Evolutionary conservation across 2,329 filamentous ascomycete genomes (phyloP).

Genomic region (Talaromyces sp.): DNA sequence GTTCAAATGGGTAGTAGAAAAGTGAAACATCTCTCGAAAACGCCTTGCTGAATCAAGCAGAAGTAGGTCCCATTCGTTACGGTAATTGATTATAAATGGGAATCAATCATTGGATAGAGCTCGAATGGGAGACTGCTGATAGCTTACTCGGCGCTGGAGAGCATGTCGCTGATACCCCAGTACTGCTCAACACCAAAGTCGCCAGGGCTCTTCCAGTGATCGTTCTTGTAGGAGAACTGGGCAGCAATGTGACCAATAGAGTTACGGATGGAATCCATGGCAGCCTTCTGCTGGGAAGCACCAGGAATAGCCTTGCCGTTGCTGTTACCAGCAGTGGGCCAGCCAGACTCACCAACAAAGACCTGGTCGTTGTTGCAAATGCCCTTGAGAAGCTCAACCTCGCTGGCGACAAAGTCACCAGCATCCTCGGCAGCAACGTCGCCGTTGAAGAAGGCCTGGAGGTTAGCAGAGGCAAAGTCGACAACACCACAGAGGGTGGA

Average conservation of each 20-base stretch:
- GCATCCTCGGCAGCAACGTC: conserved; percentile 61
- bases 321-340: conserved; percentile 67
- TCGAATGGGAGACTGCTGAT: background rate
- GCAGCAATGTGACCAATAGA: conserved; percentile 65
- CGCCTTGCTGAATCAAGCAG: conserved; percentile 12
- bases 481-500: conserved; percentile 65
- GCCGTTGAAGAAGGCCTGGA: conserved; percentile 92
- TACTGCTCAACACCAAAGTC: conserved; percentile 70
- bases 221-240: conserved; percentile 78
- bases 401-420: conserved; percentile 69
- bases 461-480: conserved; percentile 78
- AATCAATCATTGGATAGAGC: background rate
- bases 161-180: conserved; percentile 56
- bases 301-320: conserved; percentile 74
- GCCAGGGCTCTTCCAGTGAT: conserved; percentile 75
- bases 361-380: conserved; percentile 63
- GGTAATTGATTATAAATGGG: background rate
- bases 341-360: conserved; percentile 80
- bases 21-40: conserved; percentile 3
- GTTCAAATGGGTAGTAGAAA: conserved; percentile 3
- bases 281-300: conserved; percentile 61
- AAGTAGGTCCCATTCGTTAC: background rate
- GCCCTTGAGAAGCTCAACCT: conserved; percentile 67
- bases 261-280: conserved; percentile 68
- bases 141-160: background rate